Evolutionary conservation across 768 basidiomycete species (phyloP), one percentile per base, ranked within the genome.

Genomic region (Asterophora parasitica): DNA sequence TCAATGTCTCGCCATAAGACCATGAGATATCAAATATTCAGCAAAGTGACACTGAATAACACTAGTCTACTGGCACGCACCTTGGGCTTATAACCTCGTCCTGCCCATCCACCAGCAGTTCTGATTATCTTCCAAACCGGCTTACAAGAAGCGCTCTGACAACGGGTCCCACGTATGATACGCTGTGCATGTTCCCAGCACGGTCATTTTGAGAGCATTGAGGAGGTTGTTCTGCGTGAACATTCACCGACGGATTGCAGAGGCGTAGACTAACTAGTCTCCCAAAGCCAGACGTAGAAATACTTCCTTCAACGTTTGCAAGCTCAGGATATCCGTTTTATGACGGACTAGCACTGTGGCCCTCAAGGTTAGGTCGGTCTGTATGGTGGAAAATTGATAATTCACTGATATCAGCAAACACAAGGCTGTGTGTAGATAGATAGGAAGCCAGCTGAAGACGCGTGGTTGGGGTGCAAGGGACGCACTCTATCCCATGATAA

Each of bases 141-240:
- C 58, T 46, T 78, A 76, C 2, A 77, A 60, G 56, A 94, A 92
- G 12, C 67, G 71, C 54, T 88, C 83, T 2, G 58, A 58, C 2
- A 27, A 27, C 1, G 64, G 37, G 60, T 88, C 75, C 89, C 89
- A 92, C 7, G 65, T 64, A 60, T 85, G 77, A 26, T 85, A 67
- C 4, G 69, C 57, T 12, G 89, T 90, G 1, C 88, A 85, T 4
- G 78, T 73, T 35, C 89, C 89, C 27, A 85, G 66, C 5, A 83
- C 68, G 2, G 76, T 77, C 62, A 73, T 68, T 47, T 74, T 75
- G 26, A 91, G 69, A 4, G 76, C 77, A 10, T 62, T 51, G 12
- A 83, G 66, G 19, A 88, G 59, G 13, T 83, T 75, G 7, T 57
- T 53, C 39, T 74, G 70, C 4, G 69, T 61, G 17, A 81, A 72